phyloP scores from a whole-genome alignment of 495 filamentous ascomycete species.

The Penicillium coffeae region DNA sequence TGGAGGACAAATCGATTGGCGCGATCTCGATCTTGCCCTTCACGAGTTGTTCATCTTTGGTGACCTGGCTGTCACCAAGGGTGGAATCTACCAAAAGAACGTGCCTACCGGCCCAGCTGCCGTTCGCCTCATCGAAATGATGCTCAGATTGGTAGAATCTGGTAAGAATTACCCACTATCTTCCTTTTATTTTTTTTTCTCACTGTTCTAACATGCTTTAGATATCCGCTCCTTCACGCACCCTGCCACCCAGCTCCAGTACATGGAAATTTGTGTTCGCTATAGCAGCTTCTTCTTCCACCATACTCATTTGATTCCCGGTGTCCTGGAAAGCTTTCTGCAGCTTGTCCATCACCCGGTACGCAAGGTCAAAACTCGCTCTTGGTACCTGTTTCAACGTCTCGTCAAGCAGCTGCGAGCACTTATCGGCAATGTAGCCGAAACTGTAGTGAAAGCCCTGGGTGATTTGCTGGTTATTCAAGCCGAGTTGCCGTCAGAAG shows the following conservation, averaged over 20 bases:
- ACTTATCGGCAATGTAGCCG: conserved; percentile 81
- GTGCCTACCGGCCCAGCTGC: conserved; percentile 70
- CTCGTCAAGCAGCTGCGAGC: conserved; percentile 83
- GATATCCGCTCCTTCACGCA: conserved; percentile 78
- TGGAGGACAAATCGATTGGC: conserved; percentile 78
- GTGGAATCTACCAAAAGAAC: conserved; percentile 78
- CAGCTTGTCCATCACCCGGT: conserved; percentile 82
- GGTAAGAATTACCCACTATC: conserved; percentile 30
- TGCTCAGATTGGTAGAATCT: conserved; percentile 89
- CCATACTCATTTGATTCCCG: conserved; percentile 71
- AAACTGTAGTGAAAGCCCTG: conserved; percentile 86
- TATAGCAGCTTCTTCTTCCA: conserved; percentile 90
- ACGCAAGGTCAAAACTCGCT: conserved; percentile 76
- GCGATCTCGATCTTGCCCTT: conserved; percentile 91
- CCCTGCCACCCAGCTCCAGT: conserved; percentile 88
- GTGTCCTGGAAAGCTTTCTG: conserved; percentile 89
- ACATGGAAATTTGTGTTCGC: conserved; percentile 96
- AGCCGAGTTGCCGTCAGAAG: conserved; percentile 75
- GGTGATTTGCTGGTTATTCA: conserved; percentile 84
- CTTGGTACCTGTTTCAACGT: conserved; percentile 94
- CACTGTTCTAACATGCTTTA: conserved; percentile 35
- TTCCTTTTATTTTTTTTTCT: conserved; percentile 2
- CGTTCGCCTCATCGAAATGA: conserved; percentile 79
- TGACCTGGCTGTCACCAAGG: conserved; percentile 79
- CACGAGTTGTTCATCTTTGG: conserved; percentile 97